A percentile compares a stretch with the other conserved stretches of the same genome.
Conservation (phyloP, 306 rosid species). For the Carpinus fangiana region DNA sequence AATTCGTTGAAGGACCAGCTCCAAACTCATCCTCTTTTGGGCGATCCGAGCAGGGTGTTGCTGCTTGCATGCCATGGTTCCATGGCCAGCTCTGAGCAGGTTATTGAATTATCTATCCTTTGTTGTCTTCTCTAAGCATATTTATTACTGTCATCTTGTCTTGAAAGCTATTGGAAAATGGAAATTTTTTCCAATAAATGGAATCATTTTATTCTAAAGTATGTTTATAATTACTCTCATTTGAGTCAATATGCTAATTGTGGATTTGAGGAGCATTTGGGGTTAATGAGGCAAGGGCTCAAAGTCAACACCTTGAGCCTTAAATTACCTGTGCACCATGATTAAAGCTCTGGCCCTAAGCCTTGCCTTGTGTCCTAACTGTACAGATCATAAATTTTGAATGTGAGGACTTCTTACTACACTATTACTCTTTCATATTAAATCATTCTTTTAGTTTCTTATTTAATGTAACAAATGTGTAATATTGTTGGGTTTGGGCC, state of each 20-base stretch:
- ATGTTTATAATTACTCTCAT: not conserved
- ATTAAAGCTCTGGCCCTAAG: not conserved
- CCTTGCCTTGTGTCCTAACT: not conserved
- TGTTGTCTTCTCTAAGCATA: not conserved
- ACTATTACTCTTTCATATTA: not conserved
- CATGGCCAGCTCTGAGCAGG: slow-evolving; percentile 65
- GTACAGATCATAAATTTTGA: not conserved
- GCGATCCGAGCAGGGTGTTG: slow-evolving; percentile 56
- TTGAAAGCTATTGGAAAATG: not conserved
- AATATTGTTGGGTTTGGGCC: not conserved
- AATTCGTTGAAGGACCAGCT: slow-evolving; percentile 57
- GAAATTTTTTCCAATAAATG: not conserved
- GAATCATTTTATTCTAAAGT: not conserved
- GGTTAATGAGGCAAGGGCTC: not conserved
- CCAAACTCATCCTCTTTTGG: slow-evolving; percentile 54
- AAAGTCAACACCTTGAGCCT: not conserved
- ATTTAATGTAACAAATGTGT: not conserved
- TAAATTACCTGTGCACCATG: not conserved
- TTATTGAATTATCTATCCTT: slow-evolving; percentile 15
- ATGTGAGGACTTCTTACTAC: not conserved
- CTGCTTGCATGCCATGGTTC: slow-evolving; percentile 68
- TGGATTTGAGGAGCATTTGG: not conserved
- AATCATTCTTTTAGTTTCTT: too few relatives aligned
- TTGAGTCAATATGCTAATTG: not conserved
- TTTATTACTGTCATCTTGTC: not conserved